These are phyloP conservation scores for Ustilago shanxiensis DNA, from an alignment of 1,284 basidiomycete genomes.

Conservation along the genomic window DNA sequence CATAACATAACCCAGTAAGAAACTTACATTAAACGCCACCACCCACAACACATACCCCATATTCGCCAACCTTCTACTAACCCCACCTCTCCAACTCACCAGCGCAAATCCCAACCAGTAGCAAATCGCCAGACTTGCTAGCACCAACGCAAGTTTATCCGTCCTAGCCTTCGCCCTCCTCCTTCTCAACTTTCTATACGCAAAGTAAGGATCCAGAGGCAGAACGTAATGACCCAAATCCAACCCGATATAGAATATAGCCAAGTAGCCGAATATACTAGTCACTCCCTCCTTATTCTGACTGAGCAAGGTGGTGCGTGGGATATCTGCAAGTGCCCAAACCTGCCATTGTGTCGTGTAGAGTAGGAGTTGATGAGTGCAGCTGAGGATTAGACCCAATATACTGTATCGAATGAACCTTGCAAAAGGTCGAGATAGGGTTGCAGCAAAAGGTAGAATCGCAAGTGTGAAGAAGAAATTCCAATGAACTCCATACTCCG, in stretches of 20 bases:
- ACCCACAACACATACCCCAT: conserved; percentile 90
- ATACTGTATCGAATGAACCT: conserved; percentile 75
- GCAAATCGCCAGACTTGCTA: conserved; percentile 78
- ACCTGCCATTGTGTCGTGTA: conserved; percentile 34
- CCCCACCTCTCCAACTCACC: conserved; percentile 12
- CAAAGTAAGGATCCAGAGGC: conserved; percentile 77
- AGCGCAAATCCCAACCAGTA: conserved; percentile 80
- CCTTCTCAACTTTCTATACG: conserved; percentile 33
- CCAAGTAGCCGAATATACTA: conserved; percentile 86
- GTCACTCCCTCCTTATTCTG: conserved; percentile 92
- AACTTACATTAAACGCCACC: conserved; percentile 87
- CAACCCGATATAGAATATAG: conserved; percentile 88
- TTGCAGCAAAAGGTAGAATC: conserved; percentile 81
- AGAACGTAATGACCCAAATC: conserved; percentile 84
- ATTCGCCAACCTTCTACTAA: conserved; percentile 73
- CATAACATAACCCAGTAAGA: conserved; percentile 83
- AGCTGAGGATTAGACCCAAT: conserved; percentile 76
- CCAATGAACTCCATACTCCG: conserved; percentile 98
- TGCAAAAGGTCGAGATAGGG: conserved; percentile 74
- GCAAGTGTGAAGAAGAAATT: conserved; percentile 98
- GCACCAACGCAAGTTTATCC: conserved; percentile 54
- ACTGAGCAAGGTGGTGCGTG: conserved; percentile 77
- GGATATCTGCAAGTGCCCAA: conserved; percentile 49
- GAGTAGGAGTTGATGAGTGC: conserved; percentile 37
- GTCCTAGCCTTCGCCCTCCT: conserved; percentile 21